A percentile compares a stretch with the other conserved stretches of the same genome.
phyloP scores from a whole-genome alignment of 345 rosid genomes.

The Acer saccharum region DNA sequence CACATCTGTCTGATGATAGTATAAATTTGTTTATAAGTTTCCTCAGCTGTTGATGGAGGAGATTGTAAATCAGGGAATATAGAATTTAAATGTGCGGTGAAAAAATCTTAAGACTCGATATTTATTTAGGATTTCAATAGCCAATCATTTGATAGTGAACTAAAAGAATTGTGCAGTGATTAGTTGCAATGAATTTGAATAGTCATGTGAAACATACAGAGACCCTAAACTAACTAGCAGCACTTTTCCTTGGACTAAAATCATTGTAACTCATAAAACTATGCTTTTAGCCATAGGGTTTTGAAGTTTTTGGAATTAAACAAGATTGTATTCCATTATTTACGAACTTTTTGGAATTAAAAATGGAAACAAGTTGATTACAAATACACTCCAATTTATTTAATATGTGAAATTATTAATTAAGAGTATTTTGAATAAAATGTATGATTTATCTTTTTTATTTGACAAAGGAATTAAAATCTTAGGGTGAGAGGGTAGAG shows the following conservation, averaged over 20 bases:
- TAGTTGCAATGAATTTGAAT: background rate
- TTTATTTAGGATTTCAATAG: background rate
- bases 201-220: background rate
- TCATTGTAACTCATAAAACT: background rate
- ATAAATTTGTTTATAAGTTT: background rate
- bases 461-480: too few species aligned
- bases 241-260: background rate
- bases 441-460: too few species aligned
- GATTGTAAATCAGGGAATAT: background rate
- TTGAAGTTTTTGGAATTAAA: too few species aligned
- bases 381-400: too few species aligned
- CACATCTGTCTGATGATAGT: background rate
- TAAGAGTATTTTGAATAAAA: too few species aligned
- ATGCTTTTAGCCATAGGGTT: too few species aligned
- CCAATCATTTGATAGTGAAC: background rate
- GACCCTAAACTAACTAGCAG: background rate
- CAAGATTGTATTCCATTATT: too few species aligned
- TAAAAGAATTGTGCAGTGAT: background rate
- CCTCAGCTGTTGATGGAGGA: background rate
- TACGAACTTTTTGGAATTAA: too few species aligned
- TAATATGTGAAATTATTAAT: too few species aligned
- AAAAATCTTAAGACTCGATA: background rate
- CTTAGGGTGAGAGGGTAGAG: too few species aligned
- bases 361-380: too few species aligned
- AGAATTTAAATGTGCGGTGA: background rate